A percentile compares a stretch with the other conserved stretches of the same genome.
Evolutionary conservation across 2,329 filamentous ascomycete genomes (phyloP).

Genomic region (Xylaria arbuscula): DNA sequence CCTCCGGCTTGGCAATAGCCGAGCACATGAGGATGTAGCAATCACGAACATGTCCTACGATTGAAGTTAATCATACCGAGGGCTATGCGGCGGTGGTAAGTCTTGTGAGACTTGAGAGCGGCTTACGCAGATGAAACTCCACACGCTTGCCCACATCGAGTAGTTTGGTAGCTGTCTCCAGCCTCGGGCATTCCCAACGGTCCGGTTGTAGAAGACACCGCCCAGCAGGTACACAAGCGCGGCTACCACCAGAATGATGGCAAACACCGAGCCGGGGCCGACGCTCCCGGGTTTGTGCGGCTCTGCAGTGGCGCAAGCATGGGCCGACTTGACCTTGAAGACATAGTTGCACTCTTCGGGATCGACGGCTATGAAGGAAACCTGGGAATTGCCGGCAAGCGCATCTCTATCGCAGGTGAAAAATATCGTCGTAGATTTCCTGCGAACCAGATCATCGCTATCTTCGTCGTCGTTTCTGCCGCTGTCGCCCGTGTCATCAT

Average conservation of each 20-base stretch:
- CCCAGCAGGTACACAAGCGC: constrained; percentile 90
- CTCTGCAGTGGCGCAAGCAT: constrained; percentile 77
- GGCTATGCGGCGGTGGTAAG: constrained; percentile 13
- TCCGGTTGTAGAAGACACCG: constrained; percentile 94
- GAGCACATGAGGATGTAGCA: constrained; percentile 74
- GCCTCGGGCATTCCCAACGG: constrained; percentile 91
- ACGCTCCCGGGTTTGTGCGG: constrained; percentile 78
- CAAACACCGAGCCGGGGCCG: constrained; percentile 82
- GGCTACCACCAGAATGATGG: constrained; percentile 81
- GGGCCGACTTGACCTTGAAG: constrained; percentile 88
- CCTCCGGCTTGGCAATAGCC: constrained; percentile 70
- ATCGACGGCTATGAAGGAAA: constrained; percentile 85
- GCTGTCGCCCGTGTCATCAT: constrained; percentile 9
- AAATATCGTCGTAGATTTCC: constrained; percentile 88
- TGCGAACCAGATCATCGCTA: constrained; percentile 52
- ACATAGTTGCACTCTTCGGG: constrained; percentile 94
- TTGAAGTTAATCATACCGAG: constrained; percentile 36
- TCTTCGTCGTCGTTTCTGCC: constrained; percentile 33
- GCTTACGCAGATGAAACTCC: constrained; percentile 84
- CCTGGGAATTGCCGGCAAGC: constrained; percentile 71
- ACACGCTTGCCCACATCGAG: constrained; percentile 88
- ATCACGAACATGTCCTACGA: constrained; percentile 73
- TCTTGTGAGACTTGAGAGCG: constrained; percentile 19
- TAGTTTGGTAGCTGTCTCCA: constrained; percentile 98
- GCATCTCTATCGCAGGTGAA: constrained; percentile 93